Base-by-base conservation (phyloP, 768 basidiomycete genomes). In the Lactifluus rugatus region DNA sequence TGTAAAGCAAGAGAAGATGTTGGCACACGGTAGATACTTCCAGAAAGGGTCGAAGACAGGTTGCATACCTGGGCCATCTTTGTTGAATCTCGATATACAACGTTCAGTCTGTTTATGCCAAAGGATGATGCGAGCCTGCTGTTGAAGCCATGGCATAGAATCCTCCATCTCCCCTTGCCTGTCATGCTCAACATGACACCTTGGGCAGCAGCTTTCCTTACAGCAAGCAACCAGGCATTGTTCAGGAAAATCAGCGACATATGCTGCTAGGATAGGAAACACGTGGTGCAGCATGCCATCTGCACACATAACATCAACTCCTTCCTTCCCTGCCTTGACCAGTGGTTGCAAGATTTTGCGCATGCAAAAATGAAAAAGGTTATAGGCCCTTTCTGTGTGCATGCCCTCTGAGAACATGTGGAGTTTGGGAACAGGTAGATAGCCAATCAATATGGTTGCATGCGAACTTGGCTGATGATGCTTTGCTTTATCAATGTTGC, bases 381-480 rank as follows among this genome's bases (percentile, higher is more conserved):
- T 34, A 47, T 44, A 41, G 34, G 3, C 34, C 11, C 11, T 34
- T 34, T 34, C 34, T 1, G 13, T 9, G 0, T 13, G 34, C 34
- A 10, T 11, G 11, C 11, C 34, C 11, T 57, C 58, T 0, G 52
- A 45, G 8, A 64, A 45, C 21, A 45, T 57, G 19, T 50, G 54
- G 2, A 60, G 59, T 0, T 48, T 39, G 1, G 59, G 34, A 2
- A 61, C 62, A 34, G 62, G 71, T 7, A 72, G 52, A 36, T 70
- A 70, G 0, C 62, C 67, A n/a, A 72, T 2, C 0, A 71, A 63
- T 0, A 70, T 41, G 1, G 54, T 57, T 0, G 65, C 68, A 6
- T 49, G 56, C 8, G 41, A 8, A 0, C 57, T 64, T 0, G 64
- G 57, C 39, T 69, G 5, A 52, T 28, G 13, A 69, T 64, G 42